phyloP scores from a whole-genome alignment of 2,329 filamentous ascomycete species.

The Thielaviopsis musarum region DNA sequence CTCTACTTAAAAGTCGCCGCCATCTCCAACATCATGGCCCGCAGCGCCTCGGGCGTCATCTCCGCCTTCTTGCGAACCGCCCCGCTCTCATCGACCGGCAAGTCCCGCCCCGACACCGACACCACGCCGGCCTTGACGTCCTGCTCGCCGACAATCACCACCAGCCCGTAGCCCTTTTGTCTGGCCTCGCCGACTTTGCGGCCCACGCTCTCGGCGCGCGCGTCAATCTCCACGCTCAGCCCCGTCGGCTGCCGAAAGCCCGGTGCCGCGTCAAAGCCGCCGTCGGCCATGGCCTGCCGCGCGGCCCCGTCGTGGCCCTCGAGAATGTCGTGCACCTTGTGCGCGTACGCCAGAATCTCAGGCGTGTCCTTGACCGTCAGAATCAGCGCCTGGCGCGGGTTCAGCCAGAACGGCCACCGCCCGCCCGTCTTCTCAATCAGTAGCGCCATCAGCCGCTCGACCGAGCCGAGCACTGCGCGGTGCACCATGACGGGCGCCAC shows the following conservation, averaged over 20 bases:
- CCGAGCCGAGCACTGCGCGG: conserved; percentile 66
- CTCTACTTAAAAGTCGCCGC: conserved; percentile 31
- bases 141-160: conserved; percentile 54
- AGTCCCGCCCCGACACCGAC: conserved; percentile 26
- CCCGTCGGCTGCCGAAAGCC: conserved; percentile 38
- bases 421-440: conserved; percentile 71
- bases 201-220: conserved; percentile 40
- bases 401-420: conserved; percentile 77
- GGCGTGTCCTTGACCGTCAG: conserved; percentile 51
- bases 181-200: conserved; percentile 61
- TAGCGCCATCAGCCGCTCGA: conserved; percentile 72
- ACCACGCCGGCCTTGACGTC: conserved; percentile 45
- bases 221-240: conserved; percentile 55
- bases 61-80: conserved; percentile 20
- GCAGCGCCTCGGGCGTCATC: conserved; percentile 28
- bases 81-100: conserved; percentile 15
- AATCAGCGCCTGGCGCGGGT: conserved; percentile 59
- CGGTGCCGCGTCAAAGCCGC: conserved; percentile 19
- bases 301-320: conserved; percentile 19
- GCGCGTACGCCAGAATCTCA: conserved; percentile 33
- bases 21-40: conserved; percentile 28
- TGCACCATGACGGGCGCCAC: conserved; percentile 67
- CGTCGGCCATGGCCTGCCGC: conserved; percentile 12
- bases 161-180: conserved; percentile 52
- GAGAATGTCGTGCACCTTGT: conserved; percentile 30